These are phyloP conservation scores for Cicer chorassanicum DNA, from an alignment of 306 rosid species.

Conservation along the genomic window DNA sequence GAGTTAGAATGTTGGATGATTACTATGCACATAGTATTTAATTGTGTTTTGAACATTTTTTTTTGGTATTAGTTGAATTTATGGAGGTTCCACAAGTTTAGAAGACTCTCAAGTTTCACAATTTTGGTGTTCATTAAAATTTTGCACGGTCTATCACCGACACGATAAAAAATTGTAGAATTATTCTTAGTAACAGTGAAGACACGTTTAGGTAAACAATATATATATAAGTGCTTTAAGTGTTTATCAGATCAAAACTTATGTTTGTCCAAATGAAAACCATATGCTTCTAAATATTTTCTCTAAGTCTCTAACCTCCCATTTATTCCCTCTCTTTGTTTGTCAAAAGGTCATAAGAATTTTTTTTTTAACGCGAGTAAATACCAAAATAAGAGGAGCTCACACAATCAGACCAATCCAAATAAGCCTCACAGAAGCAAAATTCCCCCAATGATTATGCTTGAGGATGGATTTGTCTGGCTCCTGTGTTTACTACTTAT, in stretches of 20 bases:
- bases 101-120: background rate
- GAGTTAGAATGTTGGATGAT: background rate
- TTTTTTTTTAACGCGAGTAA: background rate
- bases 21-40: background rate
- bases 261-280: background rate
- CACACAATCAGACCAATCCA: background rate
- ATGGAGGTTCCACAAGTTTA: background rate
- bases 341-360: no score
- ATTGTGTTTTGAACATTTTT: background rate
- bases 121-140: background rate
- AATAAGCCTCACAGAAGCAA: background rate
- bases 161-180: background rate
- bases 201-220: background rate
- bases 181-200: constrained; percentile 1
- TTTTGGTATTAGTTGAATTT: background rate
- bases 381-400: background rate
- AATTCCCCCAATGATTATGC: constrained; percentile 10
- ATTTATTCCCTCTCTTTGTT: no score
- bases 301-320: no score
- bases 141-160: constrained; percentile 12
- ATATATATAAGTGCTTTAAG: background rate
- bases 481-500: constrained; percentile 6
- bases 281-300: background rate
- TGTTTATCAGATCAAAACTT: no score
- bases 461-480: constrained; percentile 29